Evolutionary conservation across 192 early-diverging fungal genomes (phyloP).

Genomic region (Glomus cerebriforme): DNA sequence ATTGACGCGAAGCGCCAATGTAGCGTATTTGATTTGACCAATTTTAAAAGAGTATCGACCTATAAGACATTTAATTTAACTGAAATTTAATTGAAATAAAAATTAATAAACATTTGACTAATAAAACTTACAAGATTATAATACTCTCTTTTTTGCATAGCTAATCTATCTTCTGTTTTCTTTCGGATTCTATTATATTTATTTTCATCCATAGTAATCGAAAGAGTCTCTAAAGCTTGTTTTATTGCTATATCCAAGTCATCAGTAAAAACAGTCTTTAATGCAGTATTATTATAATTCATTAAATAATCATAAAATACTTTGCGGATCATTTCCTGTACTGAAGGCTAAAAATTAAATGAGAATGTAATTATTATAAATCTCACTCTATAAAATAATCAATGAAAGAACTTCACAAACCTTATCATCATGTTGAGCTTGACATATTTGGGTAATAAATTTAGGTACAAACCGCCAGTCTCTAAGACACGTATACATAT

Average conservation of each 20-base stretch:
- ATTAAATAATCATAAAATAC: constrained; percentile 62
- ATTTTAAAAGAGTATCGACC: constrained; percentile 54
- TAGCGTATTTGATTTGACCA: constrained; percentile 60
- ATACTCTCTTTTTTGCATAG: constrained; percentile 18
- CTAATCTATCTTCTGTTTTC: constrained; percentile 16
- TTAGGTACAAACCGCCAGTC: constrained; percentile 59
- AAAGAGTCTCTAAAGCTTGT: neutral
- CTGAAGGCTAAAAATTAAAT: constrained; percentile 47
- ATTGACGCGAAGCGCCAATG: constrained; percentile 87
- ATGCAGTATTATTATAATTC: constrained; percentile 51
- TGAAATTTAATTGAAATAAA: neutral
- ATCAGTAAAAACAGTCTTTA: constrained; percentile 43
- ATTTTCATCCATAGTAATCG: neutral
- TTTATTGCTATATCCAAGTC: constrained; percentile 36
- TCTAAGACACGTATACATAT: constrained; percentile 54
- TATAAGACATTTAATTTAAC: neutral
- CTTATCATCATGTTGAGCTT: constrained; percentile 71
- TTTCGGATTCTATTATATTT: neutral
- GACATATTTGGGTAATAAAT: constrained; percentile 57
- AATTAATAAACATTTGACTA: neutral
- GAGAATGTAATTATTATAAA: neutral
- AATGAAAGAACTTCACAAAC: constrained; percentile 14
- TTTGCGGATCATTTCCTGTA: constrained; percentile 67
- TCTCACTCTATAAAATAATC: neutral
- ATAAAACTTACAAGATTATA: constrained; percentile 28